A percentile compares a stretch with the other conserved stretches of the same genome.
These are phyloP conservation scores for Coemansia sp. DNA, from an alignment of 192 early-diverging fungal species.

Conservation along the genomic window DNA sequence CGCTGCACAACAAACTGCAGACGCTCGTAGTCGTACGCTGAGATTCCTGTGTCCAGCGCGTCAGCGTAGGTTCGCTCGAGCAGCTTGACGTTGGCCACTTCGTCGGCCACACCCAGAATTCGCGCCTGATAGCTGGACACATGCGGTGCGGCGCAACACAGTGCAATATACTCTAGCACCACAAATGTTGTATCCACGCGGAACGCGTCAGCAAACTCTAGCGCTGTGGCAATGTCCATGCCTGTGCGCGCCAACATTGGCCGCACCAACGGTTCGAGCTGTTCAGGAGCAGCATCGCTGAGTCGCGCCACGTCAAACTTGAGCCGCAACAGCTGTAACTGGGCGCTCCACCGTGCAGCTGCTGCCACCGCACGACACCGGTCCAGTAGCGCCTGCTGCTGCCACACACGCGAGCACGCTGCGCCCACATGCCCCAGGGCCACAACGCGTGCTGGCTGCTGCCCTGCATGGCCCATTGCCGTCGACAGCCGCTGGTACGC, in stretches of 20 bases:
- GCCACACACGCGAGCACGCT: conserved; percentile 61
- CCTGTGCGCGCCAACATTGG: conserved; percentile 60
- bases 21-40: conserved; percentile 68
- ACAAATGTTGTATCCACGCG: conserved; percentile 45
- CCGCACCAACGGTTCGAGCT: conserved; percentile 59
- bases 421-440: conserved; percentile 59
- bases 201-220: conserved; percentile 69
- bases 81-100: conserved; percentile 59
- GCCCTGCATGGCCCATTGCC: conserved; percentile 42
- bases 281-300: conserved; percentile 48
- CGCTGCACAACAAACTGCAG: conserved; percentile 61
- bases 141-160: conserved; percentile 31
- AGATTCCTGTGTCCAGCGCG: conserved; percentile 48
- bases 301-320: conserved; percentile 60
- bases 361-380: conserved; percentile 59
- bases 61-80: conserved; percentile 55
- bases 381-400: conserved; percentile 63
- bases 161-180: conserved; percentile 49
- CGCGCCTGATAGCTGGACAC: conserved; percentile 54
- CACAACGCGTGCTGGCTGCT: conserved; percentile 39
- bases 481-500: conserved; percentile 45
- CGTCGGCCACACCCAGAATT: conserved; percentile 50
- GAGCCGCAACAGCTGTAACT: conserved; percentile 62
- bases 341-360: conserved; percentile 68
- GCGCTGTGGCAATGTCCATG: conserved; percentile 59